Conservation (phyloP, 805 yeast species). For the Metschnikowia shivogae region DNA sequence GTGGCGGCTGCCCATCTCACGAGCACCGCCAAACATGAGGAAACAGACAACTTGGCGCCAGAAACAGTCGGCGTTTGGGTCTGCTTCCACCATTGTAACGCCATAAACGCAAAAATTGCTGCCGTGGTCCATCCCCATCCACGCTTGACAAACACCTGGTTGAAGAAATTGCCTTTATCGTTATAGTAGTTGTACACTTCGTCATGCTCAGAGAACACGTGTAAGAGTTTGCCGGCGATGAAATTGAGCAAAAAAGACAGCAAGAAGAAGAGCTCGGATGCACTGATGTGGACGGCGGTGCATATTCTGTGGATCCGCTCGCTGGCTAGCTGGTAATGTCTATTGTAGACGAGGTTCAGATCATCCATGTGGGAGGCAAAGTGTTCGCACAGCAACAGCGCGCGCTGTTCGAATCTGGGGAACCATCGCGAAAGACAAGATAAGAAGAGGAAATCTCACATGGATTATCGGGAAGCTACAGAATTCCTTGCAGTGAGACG, state of each 20-base stretch:
- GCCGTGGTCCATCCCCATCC: slow-evolving; percentile 90
- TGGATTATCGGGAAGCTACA: too few species aligned
- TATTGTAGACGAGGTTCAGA: background rate
- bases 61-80: background rate
- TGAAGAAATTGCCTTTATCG: slow-evolving; percentile 65
- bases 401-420: slow-evolving; percentile 2
- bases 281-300: slow-evolving; percentile 10
- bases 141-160: slow-evolving; percentile 70
- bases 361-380: background rate
- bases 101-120: slow-evolving; percentile 26
- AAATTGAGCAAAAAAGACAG: slow-evolving; percentile 40
- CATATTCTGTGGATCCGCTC: background rate
- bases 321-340: background rate
- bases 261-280: slow-evolving; percentile 26
- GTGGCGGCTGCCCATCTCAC: slow-evolving; percentile 54
- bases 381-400: slow-evolving; percentile 2
- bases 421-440: background rate
- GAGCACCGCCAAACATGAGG: slow-evolving; percentile 19
- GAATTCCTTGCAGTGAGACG: too few species aligned
- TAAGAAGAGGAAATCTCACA: too few species aligned
- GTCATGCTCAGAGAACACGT: slow-evolving; percentile 41
- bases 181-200: slow-evolving; percentile 48
- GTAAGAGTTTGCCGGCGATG: slow-evolving; percentile 48
- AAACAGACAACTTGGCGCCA: background rate
- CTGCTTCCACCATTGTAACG: slow-evolving; percentile 8